phyloP scores from a whole-genome alignment of 2,329 filamentous ascomycete species.

The Endocalyx cinctus region DNA sequence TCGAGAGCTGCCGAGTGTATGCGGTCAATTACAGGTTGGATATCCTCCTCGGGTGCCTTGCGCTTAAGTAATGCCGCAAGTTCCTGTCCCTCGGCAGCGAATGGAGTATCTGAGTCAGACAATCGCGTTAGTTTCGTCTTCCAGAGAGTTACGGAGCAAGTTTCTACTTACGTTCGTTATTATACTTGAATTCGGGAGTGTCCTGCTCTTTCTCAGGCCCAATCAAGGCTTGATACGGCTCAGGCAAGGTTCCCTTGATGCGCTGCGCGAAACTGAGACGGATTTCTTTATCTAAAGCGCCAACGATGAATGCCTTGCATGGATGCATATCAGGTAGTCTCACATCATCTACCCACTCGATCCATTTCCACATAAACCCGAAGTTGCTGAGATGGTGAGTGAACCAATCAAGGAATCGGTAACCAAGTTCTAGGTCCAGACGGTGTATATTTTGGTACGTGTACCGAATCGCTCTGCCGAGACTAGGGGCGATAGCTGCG shows the following conservation, averaged over 20 bases:
- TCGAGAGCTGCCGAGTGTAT: constrained; percentile 77
- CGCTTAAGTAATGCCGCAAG: constrained; percentile 73
- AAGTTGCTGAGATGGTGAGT: constrained; percentile 97
- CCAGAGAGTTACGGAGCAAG: constrained; percentile 4
- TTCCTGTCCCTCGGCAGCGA: constrained; percentile 78
- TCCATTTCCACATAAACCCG: constrained; percentile 99
- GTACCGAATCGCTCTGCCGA: constrained; percentile 88
- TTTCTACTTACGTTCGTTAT: constrained; percentile 58
- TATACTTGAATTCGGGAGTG: constrained; percentile 92
- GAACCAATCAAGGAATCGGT: constrained; percentile 96
- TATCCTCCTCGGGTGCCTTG: constrained; percentile 80
- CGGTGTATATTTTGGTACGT: constrained; percentile 77
- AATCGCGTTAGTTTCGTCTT: constrained; percentile 9
- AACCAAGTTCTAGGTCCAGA: constrained; percentile 81
- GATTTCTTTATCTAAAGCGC: constrained; percentile 93
- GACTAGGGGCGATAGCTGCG: constrained; percentile 88
- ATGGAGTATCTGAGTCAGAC: constrained; percentile 61
- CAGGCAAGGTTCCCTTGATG: constrained; percentile 88
- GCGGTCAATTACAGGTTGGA: constrained; percentile 73
- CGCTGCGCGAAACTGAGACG: constrained; percentile 92
- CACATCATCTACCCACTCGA: constrained; percentile 90
- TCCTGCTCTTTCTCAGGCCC: constrained; percentile 88
- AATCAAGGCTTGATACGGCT: constrained; percentile 76
- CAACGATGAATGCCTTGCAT: constrained; percentile 88
- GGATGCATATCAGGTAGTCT: constrained; percentile 72